Evolutionary conservation across 129 eudicot species (phyloP), one percentile per base, ranked within the genome.

Genomic region (Centella asiatica): DNA sequence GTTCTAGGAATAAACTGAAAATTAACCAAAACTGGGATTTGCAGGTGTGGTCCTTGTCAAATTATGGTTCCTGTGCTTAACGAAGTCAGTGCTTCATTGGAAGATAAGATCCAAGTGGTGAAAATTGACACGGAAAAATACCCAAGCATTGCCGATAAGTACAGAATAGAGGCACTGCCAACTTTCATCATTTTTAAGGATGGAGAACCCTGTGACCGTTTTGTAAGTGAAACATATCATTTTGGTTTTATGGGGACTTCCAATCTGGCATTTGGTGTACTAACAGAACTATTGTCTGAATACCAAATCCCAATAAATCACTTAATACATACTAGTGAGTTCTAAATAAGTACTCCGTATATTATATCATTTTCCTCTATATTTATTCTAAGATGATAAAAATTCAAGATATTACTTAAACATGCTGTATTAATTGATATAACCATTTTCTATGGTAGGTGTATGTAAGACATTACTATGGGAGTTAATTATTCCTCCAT

Each of bases 11-110:
- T 31, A 15, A 12, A 26, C 14, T 8, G 12, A 20, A 17, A 39
- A 0, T 22, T 58, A 39, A 73, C 36, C 15, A 11, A 3, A 56
- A 47, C 7, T 45, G 19, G 46, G n/a, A 18, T 50, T 61, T 75
- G 55, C 72, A 92, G 98, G 98, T 92, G 98, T 56, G 98, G 98
- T 60, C 98, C 98, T 60, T 92, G 98, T 80, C 95, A 92, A 49
- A 73, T 87, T 47, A 92, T 92, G 98, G 95, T 68, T 72, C 98
- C 98, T 33, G 68, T 92, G 59, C 86, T 92, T 28, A 76, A 87
- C n/a, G 79, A 87, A 80, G 95, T 87, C 12, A 74, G 90, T 53
- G 72, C 68, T 31, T 25, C 88, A 48, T 48, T 92, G 95, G 66
- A 66, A 56, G 98, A 82, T 54, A 69, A 76, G 29, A 74, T 92